These are phyloP conservation scores for Chlamydomonas sp. DNA, from an alignment of 139 green algal genomes.

Conservation along the genomic window DNA sequence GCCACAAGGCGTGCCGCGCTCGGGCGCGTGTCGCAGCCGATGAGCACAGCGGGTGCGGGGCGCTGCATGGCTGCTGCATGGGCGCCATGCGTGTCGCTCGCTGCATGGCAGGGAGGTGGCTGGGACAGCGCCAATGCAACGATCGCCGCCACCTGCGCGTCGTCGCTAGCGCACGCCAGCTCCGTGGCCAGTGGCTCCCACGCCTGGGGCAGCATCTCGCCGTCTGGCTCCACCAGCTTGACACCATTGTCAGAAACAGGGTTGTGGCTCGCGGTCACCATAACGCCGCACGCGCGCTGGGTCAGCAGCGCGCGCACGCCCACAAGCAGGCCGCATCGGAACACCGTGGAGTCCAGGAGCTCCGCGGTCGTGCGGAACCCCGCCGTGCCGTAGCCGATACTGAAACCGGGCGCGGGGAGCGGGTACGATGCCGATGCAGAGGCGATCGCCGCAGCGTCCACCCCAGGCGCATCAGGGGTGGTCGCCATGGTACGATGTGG, in stretches of 20 bases:
- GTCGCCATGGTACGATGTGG: too few relatives aligned
- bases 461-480: too few relatives aligned
- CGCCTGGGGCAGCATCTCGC: constrained; percentile 62
- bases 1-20: constrained; percentile 55
- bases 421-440: background rate
- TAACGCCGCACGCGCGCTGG: constrained; percentile 63
- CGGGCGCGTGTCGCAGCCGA: constrained; percentile 71
- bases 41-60: constrained; percentile 43
- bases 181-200: constrained; percentile 66
- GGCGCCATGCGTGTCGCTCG: too few relatives aligned
- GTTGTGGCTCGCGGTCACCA: constrained; percentile 82
- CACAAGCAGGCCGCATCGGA: constrained; percentile 79
- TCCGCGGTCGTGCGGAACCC: constrained; percentile 73
- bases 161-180: constrained; percentile 43
- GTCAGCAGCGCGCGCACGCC: constrained; percentile 46
- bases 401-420: constrained; percentile 28
- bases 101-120: too few relatives aligned
- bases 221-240: constrained; percentile 70
- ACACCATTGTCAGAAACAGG: constrained; percentile 15
- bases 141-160: background rate
- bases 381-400: constrained; percentile 80
- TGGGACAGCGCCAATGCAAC: too few relatives aligned
- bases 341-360: constrained; percentile 73
- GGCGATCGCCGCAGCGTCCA: too few relatives aligned
- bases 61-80: background rate